Percentiles rank a stretch among this genome's conserved stretches.
Evolutionary conservation across 306 rosid genomes (phyloP).

Genomic region (Mimosa pudica): DNA sequence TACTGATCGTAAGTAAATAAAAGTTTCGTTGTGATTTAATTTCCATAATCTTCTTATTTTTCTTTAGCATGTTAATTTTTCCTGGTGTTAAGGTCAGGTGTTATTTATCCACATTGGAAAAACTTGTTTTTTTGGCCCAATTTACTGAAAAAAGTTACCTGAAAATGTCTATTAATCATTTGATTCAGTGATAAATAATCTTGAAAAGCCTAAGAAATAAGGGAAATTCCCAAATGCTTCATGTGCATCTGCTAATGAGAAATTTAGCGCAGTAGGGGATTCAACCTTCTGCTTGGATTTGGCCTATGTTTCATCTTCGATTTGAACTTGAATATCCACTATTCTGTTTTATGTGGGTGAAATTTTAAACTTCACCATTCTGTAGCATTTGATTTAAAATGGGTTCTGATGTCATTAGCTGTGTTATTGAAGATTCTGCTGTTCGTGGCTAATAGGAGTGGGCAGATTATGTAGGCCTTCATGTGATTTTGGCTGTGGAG

Average conservation of each 20-base stretch:
- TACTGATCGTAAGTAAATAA: constrained; percentile 69
- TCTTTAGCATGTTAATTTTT: constrained; percentile 7
- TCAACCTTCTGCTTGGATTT: neutral
- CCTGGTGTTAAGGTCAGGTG: constrained; percentile 10
- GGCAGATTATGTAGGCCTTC: neutral
- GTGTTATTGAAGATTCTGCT: neutral
- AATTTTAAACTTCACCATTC: neutral
- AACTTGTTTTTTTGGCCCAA: neutral
- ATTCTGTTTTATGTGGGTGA: neutral
- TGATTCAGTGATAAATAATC: neutral
- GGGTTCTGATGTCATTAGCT: neutral
- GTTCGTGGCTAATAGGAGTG: neutral
- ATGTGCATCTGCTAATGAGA: neutral
- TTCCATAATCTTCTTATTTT: constrained; percentile 17
- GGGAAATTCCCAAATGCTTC: neutral
- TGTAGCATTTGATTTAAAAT: neutral
- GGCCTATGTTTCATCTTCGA: neutral
- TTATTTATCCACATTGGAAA: neutral
- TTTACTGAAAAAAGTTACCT: neutral
- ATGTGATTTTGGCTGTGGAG: neutral
- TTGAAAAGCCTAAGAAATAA: neutral
- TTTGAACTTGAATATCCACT: neutral
- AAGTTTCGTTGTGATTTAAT: constrained; percentile 28
- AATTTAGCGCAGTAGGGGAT: neutral
- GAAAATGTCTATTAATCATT: neutral